phyloP scores from a whole-genome alignment of 108 stramenopile species.

The Cylindrotheca fusiformis region DNA sequence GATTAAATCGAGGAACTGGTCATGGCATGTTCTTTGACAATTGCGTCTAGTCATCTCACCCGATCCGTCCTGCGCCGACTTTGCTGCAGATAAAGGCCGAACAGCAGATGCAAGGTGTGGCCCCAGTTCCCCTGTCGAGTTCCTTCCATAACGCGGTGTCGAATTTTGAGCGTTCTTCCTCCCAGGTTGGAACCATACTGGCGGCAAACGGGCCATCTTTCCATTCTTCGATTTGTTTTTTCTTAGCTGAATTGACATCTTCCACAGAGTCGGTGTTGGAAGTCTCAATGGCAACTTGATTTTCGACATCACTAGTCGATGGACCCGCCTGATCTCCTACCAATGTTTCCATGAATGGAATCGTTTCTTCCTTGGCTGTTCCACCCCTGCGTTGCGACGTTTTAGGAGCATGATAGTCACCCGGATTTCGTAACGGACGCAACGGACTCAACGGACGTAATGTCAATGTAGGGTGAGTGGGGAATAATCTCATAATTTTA shows the following conservation, averaged over 20 bases:
- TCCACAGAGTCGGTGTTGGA: background rate
- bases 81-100: slow-evolving; percentile 63
- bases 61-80: slow-evolving; percentile 73
- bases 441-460: too few species aligned
- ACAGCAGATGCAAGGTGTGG: slow-evolving; percentile 62
- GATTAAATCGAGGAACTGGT: too few species aligned
- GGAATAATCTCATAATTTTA: too few species aligned
- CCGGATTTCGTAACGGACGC: too few species aligned
- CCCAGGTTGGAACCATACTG: slow-evolving; percentile 66
- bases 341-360: slow-evolving; percentile 23
- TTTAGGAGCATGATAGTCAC: too few species aligned
- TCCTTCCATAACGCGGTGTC: slow-evolving; percentile 7
- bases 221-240: slow-evolving; percentile 71
- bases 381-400: slow-evolving; percentile 38
- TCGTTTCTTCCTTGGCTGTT: slow-evolving; percentile 8
- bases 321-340: slow-evolving; percentile 1
- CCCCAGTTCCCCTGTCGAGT: slow-evolving; percentile 45
- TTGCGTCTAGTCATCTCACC: too few species aligned
- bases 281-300: background rate
- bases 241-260: background rate
- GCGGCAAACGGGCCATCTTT: slow-evolving; percentile 63
- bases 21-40: too few species aligned
- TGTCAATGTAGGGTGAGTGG: background rate
- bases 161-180: slow-evolving; percentile 36
- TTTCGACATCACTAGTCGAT: background rate